phyloP scores from a whole-genome alignment of 305 asterid species.

The Fraxinus greggii region DNA sequence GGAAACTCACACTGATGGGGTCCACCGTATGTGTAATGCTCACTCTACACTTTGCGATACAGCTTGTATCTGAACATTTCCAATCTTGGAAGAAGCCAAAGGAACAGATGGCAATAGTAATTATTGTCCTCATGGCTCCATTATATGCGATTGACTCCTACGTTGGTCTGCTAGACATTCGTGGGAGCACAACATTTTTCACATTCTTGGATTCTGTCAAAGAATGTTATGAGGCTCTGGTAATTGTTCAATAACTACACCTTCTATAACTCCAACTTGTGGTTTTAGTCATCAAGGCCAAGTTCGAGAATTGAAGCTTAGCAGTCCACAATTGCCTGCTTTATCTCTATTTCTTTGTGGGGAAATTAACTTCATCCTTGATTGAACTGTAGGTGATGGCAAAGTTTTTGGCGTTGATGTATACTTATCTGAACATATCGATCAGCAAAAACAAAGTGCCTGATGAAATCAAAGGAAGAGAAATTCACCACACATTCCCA shows the following conservation, averaged over 20 bases:
- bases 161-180: conserved; percentile 78
- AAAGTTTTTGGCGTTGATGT: conserved; percentile 80
- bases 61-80: conserved; percentile 72
- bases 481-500: conserved; percentile 94
- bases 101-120: conserved; percentile 87
- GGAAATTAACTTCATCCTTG: not conserved
- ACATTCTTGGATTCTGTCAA: conserved; percentile 94
- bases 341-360: not conserved
- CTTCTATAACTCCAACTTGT: not conserved
- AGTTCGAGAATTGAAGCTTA: not conserved
- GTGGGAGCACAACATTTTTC: conserved; percentile 81
- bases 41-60: conserved; percentile 69
- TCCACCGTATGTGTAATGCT: conserved; percentile 76
- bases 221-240: conserved; percentile 97
- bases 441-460: conserved; percentile 94
- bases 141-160: conserved; percentile 80
- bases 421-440: conserved; percentile 91
- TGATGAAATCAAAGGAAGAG: conserved; percentile 93
- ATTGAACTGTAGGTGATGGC: conserved; percentile 76
- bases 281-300: not conserved
- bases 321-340: not conserved
- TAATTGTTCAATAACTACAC: conserved; percentile 30
- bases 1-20: conserved; percentile 62
- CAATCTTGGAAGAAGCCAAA: conserved; percentile 90
- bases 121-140: conserved; percentile 91